Conservation (phyloP, 306 rosid genomes). For the Lathyrus aphaca region DNA sequence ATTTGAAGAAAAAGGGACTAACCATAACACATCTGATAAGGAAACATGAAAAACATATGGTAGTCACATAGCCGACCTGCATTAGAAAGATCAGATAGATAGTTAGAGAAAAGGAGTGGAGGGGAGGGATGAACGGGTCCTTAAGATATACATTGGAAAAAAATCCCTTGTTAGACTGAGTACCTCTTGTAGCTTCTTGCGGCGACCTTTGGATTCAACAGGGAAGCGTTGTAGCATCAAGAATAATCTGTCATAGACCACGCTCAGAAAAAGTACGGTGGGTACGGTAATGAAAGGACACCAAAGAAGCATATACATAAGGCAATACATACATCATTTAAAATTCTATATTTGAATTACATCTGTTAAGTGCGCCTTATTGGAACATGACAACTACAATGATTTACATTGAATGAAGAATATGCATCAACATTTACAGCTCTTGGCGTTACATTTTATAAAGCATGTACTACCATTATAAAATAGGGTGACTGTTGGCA, state of each 20-base stretch:
- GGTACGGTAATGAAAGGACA: conserved; percentile 27
- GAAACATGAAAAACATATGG: conserved; percentile 94
- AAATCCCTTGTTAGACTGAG: conserved; percentile 20
- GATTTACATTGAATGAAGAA: conserved; percentile 14
- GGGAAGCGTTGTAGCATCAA: conserved; percentile 98
- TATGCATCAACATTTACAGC: conserved; percentile 12
- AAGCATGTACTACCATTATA: no score
- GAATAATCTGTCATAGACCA: conserved; percentile 73
- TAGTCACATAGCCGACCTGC: conserved; percentile 98
- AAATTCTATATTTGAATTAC: conserved; percentile 9
- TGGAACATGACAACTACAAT: conserved; percentile 2
- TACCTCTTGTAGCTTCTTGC: conserved; percentile 99
- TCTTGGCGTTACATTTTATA: conserved; percentile 21
- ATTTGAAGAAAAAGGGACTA: conserved; percentile 42
- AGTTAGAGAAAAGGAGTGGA: not conserved
- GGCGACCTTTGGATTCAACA: conserved; percentile 96
- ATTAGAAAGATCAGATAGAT: conserved; percentile 35
- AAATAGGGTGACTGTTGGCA: conserved; percentile 1
- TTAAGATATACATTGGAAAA: not conserved
- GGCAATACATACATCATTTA: not conserved
- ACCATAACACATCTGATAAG: conserved; percentile 95
- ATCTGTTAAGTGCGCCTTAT: conserved; percentile 1
- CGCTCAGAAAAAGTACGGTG: conserved; percentile 15
- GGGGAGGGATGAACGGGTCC: not conserved
- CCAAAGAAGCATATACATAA: conserved; percentile 18